Evolutionary conservation across 73 alveolate genomes (phyloP), one percentile per base, ranked within the genome.

Genomic region (Durusdinium trenchii): DNA sequence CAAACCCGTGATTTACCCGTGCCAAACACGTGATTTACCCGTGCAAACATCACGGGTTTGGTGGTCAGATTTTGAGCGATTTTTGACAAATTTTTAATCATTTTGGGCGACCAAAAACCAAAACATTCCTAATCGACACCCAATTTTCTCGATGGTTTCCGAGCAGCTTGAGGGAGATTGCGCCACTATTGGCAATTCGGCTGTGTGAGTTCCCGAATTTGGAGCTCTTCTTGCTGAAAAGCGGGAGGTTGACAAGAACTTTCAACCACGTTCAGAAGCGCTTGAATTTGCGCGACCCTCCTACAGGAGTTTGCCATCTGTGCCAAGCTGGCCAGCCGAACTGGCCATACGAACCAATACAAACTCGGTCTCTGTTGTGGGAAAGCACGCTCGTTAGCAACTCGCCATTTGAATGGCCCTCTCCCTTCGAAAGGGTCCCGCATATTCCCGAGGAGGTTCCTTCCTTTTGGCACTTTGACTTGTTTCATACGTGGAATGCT

Each of bases 1-100:
- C 69, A 20, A 79, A 79, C 90, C 90, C 90, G 90, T 79, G 48
- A 6, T 3, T 6, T 47, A 79, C 90, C 90, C 90, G 67, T 79
- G 48, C 46, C 3, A 23, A 79, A 12, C 90, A 62, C 90, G 67
- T 79, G 48, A 47, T 9, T 47, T 47, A 16, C 90, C 90, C 90
- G 67, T 79, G 48, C 46, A 45, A 79, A 6, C 90, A n/a, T n/a
- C n/a, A n/a, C n/a, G n/a, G n/a, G n/a, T n/a, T n/a, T n/a, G n/a
- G n/a, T n/a, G n/a, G n/a, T n/a, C n/a, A n/a, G n/a, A n/a, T n/a
- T n/a, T n/a, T n/a, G n/a, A n/a, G n/a, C n/a, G n/a, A n/a, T n/a
- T n/a, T n/a, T n/a, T n/a, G n/a, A n/a, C n/a, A n/a, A n/a, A n/a
- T n/a, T n/a, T n/a, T n/a, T n/a, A n/a, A n/a, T n/a, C n/a, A n/a